Percentiles rank a stretch among this genome's conserved stretches.
These are phyloP conservation scores for Aegilops tauschii DNA, from an alignment of 176 grass and related monocot species.

Conservation along the genomic window DNA sequence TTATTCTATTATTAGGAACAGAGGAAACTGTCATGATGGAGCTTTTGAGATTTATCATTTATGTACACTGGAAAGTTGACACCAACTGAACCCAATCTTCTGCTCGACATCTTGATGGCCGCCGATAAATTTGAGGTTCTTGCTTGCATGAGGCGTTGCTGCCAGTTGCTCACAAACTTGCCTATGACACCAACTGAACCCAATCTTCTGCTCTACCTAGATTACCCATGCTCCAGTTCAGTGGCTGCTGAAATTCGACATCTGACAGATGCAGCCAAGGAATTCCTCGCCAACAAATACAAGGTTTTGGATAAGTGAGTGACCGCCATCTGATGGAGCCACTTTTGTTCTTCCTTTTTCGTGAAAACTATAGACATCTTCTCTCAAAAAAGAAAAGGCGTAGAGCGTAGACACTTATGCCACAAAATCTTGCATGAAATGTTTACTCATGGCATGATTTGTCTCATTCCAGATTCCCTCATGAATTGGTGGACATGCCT, in stretches of 20 bases:
- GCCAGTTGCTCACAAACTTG: conserved; percentile 75
- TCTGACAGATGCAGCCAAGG: conserved; percentile 61
- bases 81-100: conserved; percentile 49
- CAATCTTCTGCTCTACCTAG: conserved; percentile 49
- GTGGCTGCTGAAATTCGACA: conserved; percentile 62
- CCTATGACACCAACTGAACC: conserved; percentile 30
- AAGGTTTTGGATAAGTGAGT: conserved; percentile 61
- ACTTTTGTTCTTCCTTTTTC: neutral
- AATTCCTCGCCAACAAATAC: conserved; percentile 59
- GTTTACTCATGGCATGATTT: conserved; percentile 8
- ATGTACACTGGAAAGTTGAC: conserved; percentile 87
- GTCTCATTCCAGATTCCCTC: conserved; percentile 59
- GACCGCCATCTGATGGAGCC: neutral
- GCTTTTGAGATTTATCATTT: conserved; percentile 85
- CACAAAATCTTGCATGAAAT: neutral
- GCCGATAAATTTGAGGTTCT: conserved; percentile 94
- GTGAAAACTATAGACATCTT: neutral
- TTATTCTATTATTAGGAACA: conserved; percentile 42
- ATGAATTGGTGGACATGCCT: conserved; percentile 71
- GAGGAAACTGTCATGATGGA: conserved; percentile 86
- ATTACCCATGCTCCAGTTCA: conserved; percentile 68
- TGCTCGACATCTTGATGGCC: conserved; percentile 77
- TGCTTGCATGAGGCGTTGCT: conserved; percentile 88
- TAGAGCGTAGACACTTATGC: neutral
- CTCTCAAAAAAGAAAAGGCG: neutral